Percentiles rank a stretch among this genome's conserved stretches.
Conservation (phyloP, 768 basidiomycete species). For the Lactarius trivialis region DNA sequence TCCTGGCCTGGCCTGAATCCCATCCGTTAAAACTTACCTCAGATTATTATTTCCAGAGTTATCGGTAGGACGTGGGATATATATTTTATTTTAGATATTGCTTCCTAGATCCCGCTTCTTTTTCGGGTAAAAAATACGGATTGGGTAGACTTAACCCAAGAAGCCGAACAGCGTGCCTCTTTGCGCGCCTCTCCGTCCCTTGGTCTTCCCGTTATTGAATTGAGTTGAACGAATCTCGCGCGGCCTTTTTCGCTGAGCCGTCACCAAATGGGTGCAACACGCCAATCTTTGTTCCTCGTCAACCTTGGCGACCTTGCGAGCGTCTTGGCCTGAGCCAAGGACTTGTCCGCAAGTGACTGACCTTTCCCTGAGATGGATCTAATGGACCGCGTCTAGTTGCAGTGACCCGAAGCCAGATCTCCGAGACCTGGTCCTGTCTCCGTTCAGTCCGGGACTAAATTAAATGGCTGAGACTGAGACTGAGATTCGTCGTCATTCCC, state of each 20-base stretch:
- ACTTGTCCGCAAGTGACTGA: neutral
- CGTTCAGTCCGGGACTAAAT: constrained; percentile 14
- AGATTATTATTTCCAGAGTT: too few species aligned
- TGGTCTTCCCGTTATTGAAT: neutral
- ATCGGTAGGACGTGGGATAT: too few species aligned
- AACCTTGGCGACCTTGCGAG: neutral
- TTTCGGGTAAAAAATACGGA: constrained; percentile 1
- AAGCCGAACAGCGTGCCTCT: neutral
- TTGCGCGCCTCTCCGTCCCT: neutral
- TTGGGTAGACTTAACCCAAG: constrained; percentile 14
- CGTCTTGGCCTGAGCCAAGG: neutral
- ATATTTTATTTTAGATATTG: neutral
- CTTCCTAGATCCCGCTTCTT: constrained; percentile 12
- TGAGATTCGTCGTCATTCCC: constrained; percentile 18
- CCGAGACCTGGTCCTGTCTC: constrained; percentile 4
- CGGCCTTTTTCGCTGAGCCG: neutral
- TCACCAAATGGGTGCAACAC: neutral
- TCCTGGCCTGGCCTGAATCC: neutral
- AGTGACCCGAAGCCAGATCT: constrained; percentile 21
- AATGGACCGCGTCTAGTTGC: too few species aligned
- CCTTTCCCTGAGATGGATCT: neutral
- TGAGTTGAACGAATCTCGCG: neutral
- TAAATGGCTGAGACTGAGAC: constrained; percentile 4
- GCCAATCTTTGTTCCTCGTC: neutral
- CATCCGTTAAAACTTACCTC: neutral